Evolutionary conservation across 202 grass and related monocot species (phyloP), one percentile per base, ranked within the genome.

Genomic region (Setaria viridis): DNA sequence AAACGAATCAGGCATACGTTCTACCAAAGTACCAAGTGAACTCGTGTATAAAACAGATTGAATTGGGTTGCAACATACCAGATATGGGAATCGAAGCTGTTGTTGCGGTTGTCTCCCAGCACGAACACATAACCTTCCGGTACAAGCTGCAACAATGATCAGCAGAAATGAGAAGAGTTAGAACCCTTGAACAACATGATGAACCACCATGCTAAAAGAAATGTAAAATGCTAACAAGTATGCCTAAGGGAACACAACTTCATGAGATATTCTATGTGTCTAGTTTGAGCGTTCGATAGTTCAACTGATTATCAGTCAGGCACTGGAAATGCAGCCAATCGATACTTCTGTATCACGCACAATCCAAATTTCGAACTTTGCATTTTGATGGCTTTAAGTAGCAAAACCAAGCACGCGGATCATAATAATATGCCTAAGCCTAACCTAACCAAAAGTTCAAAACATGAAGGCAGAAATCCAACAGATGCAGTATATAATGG

Each of bases 61-160:
- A 66, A 7, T 32, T 35, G 67, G 42, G 67, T 80, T 35, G 64
- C n/a, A 74, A 78, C 82, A 72, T 91, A 99, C 97, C 97, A 99
- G 70, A 91, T 60, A 41, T 94, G 97, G 67, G 97, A 99, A 72
- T 99, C 97, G 2, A 89, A 89, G 59, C 97, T 99, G 89, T 97
- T 79, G 78, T 99, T 99, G 5, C 97, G 90, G 86, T 99, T 99
- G 83, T 99, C 97, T 20, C 97, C 97, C 79, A 99, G 66, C 58
- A 99, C 97, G 81, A 99, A 99, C 64, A 97, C 97, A 48, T 51
- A 79, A 11, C 94, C 90, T 86, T 97, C 82, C 0, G 92, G 94
- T n/a, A 99, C 82, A 91, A 94, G 83, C 97, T 97, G 94, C 70
- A 57, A 46, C 54, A 76, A 45, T 30, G 54, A 42, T 54, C 60